Percentiles rank a stretch among this genome's conserved stretches.
phyloP scores from a whole-genome alignment of 345 rosid species.

The Acer campestre region DNA sequence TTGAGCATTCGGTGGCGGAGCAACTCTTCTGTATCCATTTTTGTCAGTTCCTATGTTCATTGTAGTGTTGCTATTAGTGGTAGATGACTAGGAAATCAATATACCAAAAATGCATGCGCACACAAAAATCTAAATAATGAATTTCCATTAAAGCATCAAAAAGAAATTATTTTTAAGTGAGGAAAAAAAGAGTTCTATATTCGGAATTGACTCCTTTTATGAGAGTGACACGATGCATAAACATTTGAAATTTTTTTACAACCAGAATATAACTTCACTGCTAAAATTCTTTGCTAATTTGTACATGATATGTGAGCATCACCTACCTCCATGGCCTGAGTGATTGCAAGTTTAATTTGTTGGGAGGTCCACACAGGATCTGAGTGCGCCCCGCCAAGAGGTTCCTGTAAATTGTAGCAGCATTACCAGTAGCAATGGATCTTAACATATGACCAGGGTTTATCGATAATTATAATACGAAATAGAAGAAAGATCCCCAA shows the following conservation, averaged over 20 bases:
- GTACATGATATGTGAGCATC: background rate
- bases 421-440: background rate
- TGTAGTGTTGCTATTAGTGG: background rate
- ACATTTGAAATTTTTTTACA: background rate
- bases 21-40: slow-evolving; percentile 31
- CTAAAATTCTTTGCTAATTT: background rate
- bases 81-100: slow-evolving; percentile 25
- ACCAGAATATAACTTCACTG: background rate
- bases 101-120: background rate
- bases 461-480: background rate
- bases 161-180: background rate
- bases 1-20: slow-evolving; percentile 30
- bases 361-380: slow-evolving; percentile 22
- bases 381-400: slow-evolving; percentile 21
- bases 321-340: slow-evolving; percentile 14
- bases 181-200: background rate
- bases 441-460: background rate
- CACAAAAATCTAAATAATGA: background rate
- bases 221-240: background rate
- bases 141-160: background rate
- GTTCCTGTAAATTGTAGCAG: slow-evolving; percentile 11
- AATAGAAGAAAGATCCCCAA: too few species aligned
- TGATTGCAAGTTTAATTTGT: slow-evolving; percentile 19
- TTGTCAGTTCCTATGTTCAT: slow-evolving; percentile 24
- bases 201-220: background rate